Evolutionary conservation across 306 rosid genomes (phyloP).

Genomic region (Coriaria nepalensis): DNA sequence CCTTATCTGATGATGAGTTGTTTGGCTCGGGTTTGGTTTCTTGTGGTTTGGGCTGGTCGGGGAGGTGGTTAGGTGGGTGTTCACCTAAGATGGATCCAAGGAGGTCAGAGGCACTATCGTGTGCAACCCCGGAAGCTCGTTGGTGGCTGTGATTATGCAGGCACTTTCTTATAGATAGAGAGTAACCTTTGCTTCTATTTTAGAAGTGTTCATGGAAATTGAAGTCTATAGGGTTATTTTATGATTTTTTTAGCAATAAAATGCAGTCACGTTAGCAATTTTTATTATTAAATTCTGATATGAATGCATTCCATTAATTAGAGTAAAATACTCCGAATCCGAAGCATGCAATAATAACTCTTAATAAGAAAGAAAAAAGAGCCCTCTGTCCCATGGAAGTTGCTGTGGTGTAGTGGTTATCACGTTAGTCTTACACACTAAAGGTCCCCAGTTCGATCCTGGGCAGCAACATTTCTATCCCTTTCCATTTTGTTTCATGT

Average conservation of each 20-base stretch:
- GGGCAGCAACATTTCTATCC: slow-evolving; percentile 41
- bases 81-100: slow-evolving; percentile 38
- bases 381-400: not conserved
- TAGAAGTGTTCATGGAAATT: no score
- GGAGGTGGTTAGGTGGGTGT: slow-evolving; percentile 28
- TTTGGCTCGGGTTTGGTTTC: not conserved
- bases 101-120: slow-evolving; percentile 59
- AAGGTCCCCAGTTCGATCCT: slow-evolving; percentile 94
- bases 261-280: no score
- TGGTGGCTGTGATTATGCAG: slow-evolving; percentile 86
- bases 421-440: slow-evolving; percentile 96
- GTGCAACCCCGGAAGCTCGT: slow-evolving; percentile 64
- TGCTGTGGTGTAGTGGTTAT: slow-evolving; percentile 97
- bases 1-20: slow-evolving; percentile 65
- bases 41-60: slow-evolving; percentile 26
- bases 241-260: no score
- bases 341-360: no score
- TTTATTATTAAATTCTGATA: no score
- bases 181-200: not conserved
- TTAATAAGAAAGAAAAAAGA: no score
- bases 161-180: slow-evolving; percentile 63
- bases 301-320: no score
- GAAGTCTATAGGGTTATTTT: not conserved
- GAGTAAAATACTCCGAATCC: no score
- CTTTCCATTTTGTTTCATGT: not conserved